Evolutionary conservation across 306 rosid species (phyloP).

Genomic region (Benincasa hispida): DNA sequence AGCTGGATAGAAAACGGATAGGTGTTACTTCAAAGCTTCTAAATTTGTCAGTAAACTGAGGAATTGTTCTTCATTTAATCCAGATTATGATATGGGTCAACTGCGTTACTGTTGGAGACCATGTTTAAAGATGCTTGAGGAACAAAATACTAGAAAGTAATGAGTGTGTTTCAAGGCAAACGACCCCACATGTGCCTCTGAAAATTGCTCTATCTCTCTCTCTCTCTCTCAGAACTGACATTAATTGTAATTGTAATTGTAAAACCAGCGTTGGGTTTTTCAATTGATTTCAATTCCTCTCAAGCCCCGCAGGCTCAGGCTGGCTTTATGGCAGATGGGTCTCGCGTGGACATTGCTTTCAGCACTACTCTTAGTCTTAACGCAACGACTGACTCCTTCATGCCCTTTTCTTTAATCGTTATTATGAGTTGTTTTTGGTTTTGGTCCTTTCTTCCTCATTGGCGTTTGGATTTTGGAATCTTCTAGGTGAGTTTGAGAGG

Average conservation of each 20-base stretch:
- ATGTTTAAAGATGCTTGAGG: constrained; percentile 19
- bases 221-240: constrained; percentile 16
- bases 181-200: constrained; percentile 43
- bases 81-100: constrained; percentile 14
- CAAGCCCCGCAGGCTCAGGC: constrained; percentile 4
- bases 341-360: constrained; percentile 17
- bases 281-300: neutral
- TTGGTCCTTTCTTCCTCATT: constrained; percentile 26
- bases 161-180: constrained; percentile 61
- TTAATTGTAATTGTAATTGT: constrained; percentile 19
- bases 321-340: constrained; percentile 25
- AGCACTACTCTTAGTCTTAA: neutral
- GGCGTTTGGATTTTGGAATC: constrained; percentile 25
- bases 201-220: neutral
- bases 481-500: constrained; percentile 15
- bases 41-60: constrained; percentile 15
- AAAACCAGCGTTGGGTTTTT: constrained; percentile 14
- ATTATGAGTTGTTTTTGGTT: constrained; percentile 34
- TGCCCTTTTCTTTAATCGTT: constrained; percentile 27
- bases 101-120: neutral
- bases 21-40: constrained; percentile 11
- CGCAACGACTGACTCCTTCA: neutral
- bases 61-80: constrained; percentile 5
- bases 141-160: constrained; percentile 43
- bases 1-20: constrained; percentile 22